A percentile compares a stretch with the other conserved stretches of the same genome.
Conservation (phyloP, 1,284 basidiomycete species). For the Mycosarcoma mackinlayi region DNA sequence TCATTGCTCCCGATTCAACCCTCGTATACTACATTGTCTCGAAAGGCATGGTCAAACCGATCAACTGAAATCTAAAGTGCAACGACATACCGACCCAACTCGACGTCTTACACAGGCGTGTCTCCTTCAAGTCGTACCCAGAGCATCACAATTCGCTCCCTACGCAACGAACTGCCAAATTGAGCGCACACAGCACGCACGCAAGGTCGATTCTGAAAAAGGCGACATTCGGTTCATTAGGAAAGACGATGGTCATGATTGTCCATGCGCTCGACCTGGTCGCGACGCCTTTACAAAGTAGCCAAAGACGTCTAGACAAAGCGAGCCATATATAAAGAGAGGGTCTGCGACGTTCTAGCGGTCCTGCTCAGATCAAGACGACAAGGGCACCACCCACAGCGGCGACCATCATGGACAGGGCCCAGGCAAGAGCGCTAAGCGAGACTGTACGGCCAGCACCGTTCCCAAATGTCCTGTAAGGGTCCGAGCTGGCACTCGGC, state of each 20-base stretch:
- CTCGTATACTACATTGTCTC: constrained; percentile 65
- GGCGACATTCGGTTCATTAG: too few species aligned
- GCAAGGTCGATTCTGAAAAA: too few species aligned
- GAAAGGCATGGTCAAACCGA: constrained; percentile 62
- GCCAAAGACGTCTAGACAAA: too few species aligned
- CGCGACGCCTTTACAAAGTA: too few species aligned
- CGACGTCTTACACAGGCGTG: too few species aligned
- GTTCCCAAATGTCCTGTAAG: constrained; percentile 35
- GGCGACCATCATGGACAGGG: constrained; percentile 15
- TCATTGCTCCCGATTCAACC: constrained; percentile 62
- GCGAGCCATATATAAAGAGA: not conserved
- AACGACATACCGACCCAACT: not conserved
- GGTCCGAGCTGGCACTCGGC: constrained; percentile 33
- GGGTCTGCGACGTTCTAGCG: not conserved
- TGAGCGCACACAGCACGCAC: not conserved
- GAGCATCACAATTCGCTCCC: too few species aligned
- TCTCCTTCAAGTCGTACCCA: too few species aligned
- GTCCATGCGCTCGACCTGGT: too few species aligned
- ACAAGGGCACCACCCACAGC: constrained; percentile 25
- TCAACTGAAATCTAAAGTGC: constrained; percentile 43
- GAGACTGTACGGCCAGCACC: constrained; percentile 6
- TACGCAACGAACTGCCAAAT: not conserved
- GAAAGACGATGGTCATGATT: too few species aligned
- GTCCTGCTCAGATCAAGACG: constrained; percentile 16
- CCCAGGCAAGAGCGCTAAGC: constrained; percentile 22